Evolutionary conservation across 164 flowering plant genomes (phyloP).

Genomic region (Umbellularia californica): DNA sequence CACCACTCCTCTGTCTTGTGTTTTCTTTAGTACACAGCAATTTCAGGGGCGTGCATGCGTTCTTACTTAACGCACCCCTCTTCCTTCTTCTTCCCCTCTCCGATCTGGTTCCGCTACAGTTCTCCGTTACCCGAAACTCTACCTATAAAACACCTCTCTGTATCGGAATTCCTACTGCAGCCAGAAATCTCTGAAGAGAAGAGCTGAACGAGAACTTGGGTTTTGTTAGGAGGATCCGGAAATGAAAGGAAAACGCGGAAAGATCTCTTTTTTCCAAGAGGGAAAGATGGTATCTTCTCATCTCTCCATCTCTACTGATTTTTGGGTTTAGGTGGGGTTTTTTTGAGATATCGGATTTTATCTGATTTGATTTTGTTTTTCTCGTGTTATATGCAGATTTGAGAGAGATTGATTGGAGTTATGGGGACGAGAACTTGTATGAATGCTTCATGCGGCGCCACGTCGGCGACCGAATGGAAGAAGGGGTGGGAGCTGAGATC

Average conservation of each 20-base stretch:
- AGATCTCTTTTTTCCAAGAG: constrained; percentile 1
- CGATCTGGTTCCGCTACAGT: constrained; percentile 8
- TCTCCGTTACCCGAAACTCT: constrained; percentile 7
- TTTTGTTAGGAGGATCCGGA: neutral
- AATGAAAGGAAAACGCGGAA: neutral
- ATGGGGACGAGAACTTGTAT: constrained; percentile 56
- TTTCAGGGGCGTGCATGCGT: constrained; percentile 38
- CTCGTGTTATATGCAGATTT: constrained; percentile 5
- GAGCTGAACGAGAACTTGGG: neutral
- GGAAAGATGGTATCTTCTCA: neutral
- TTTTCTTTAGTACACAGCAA: constrained; percentile 5
- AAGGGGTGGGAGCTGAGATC: constrained; percentile 72
- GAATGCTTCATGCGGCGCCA: constrained; percentile 48
- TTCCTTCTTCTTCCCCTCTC: neutral
- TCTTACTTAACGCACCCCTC: constrained; percentile 11
- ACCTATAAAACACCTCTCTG: neutral
- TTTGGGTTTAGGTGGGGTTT: constrained; percentile 3
- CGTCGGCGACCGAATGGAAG: constrained; percentile 46
- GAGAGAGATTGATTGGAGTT: constrained; percentile 9
- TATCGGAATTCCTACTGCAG: neutral
- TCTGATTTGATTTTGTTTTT: neutral
- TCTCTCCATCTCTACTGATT: neutral
- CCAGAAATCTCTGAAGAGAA: neutral
- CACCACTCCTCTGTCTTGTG: constrained; percentile 5
- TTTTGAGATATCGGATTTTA: neutral